Percentiles rank a stretch among this genome's conserved stretches.
Conservation (phyloP, 352 stramenopile genomes). For the Phytophthora multivora region DNA sequence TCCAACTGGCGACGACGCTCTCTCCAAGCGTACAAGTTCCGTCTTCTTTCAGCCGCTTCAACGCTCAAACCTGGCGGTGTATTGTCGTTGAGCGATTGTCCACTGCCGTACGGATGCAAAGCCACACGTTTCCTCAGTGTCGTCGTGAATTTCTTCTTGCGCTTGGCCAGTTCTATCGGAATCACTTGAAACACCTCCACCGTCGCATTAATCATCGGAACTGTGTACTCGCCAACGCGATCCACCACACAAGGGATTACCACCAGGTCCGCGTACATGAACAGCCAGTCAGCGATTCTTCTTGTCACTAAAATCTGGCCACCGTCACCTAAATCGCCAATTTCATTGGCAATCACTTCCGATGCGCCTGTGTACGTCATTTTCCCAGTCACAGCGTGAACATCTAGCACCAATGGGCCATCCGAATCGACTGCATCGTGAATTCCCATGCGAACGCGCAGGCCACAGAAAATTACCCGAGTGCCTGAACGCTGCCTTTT, state of each 20-base stretch:
- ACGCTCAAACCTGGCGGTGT: slow-evolving; percentile 26
- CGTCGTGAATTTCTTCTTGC: slow-evolving; percentile 47
- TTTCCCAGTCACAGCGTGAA: slow-evolving; percentile 58
- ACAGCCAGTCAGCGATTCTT: slow-evolving; percentile 52
- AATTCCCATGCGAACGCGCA: slow-evolving; percentile 69
- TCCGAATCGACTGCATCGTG: slow-evolving; percentile 48
- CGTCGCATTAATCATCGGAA: slow-evolving; percentile 41
- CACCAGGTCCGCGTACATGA: slow-evolving; percentile 46
- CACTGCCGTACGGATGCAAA: slow-evolving; percentile 2
- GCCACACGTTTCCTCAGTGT: slow-evolving; percentile 33
- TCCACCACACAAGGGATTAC: slow-evolving; percentile 38
- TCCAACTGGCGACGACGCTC: slow-evolving; percentile 35
- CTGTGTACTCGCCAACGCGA: slow-evolving; percentile 43
- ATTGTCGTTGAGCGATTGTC: slow-evolving; percentile 3
- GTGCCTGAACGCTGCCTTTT: slow-evolving; percentile 36
- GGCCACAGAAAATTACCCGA: slow-evolving; percentile 48
- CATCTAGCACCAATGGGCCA: slow-evolving; percentile 39
- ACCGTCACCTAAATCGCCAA: slow-evolving; percentile 57
- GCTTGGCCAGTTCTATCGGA: slow-evolving; percentile 30
- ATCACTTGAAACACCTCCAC: slow-evolving; percentile 54
- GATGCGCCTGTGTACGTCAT: slow-evolving; percentile 63
- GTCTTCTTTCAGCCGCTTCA: slow-evolving; percentile 26
- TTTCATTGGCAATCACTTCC: slow-evolving; percentile 56
- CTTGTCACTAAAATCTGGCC: slow-evolving; percentile 61
- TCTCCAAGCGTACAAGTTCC: slow-evolving; percentile 36